Evolutionary conservation across 1,284 basidiomycete genomes (phyloP).

Genomic region (Sporisorium iseilematis-ciliati): DNA sequence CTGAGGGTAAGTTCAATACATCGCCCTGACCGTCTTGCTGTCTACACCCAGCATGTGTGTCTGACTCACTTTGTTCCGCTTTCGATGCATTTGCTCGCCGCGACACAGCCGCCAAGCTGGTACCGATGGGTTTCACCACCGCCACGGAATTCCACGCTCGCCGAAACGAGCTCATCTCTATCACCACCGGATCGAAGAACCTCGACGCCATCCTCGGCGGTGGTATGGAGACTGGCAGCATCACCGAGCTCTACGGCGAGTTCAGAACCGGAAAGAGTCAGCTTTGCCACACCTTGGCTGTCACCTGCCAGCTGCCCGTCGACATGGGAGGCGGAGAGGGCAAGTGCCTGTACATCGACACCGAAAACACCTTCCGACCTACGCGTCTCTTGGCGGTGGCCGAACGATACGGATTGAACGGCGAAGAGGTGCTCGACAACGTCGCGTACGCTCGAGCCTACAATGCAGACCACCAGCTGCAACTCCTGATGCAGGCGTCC

Average conservation of each 20-base stretch:
- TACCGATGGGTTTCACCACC: conserved; percentile 97
- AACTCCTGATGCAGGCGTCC: conserved; percentile 88
- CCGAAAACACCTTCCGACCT: conserved; percentile 98
- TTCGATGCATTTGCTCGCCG: neutral
- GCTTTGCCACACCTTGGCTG: conserved; percentile 96
- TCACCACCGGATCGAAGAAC: conserved; percentile 96
- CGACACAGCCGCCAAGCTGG: conserved; percentile 86
- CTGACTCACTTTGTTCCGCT: neutral
- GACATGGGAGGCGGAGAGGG: conserved; percentile 99
- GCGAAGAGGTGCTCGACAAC: conserved; percentile 97
- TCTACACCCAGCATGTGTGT: neutral
- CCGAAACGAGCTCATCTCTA: conserved; percentile 94
- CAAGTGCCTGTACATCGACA: conserved; percentile 99
- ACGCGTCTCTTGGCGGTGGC: conserved; percentile 93
- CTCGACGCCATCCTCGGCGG: conserved; percentile 95
- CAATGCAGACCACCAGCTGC: conserved; percentile 97
- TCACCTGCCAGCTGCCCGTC: conserved; percentile 95
- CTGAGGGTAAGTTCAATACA: conserved; percentile 77
- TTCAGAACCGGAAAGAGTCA: conserved; percentile 99
- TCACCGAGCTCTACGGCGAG: conserved; percentile 98
- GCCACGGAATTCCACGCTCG: conserved; percentile 94
- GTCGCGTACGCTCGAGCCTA: conserved; percentile 98
- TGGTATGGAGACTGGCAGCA: conserved; percentile 97
- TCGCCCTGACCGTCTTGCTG: neutral
- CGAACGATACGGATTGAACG: conserved; percentile 93